phyloP scores from a whole-genome alignment of 2,329 filamentous ascomycete genomes.

The Colletotrichum gloeosporioides region DNA sequence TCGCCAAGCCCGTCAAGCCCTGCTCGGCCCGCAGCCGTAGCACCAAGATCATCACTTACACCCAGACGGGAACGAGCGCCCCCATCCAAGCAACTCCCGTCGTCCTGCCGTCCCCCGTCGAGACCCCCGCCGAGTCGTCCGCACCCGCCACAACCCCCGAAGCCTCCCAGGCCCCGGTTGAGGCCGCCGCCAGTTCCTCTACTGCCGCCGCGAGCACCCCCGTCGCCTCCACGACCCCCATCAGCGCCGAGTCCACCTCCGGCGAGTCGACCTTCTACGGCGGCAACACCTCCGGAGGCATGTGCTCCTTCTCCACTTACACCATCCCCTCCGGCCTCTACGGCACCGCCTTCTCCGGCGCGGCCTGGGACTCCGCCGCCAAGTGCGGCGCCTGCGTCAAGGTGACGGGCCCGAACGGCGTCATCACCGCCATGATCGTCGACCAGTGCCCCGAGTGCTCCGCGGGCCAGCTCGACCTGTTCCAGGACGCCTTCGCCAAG shows the following conservation, averaged over 20 bases:
- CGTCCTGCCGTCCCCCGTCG: background rate
- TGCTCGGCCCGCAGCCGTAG: background rate
- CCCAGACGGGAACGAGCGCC: background rate
- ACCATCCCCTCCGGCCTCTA: conserved; percentile 62
- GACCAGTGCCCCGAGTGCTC: conserved; percentile 50
- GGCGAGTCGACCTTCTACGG: conserved; percentile 59
- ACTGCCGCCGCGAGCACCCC: background rate
- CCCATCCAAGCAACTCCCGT: conserved; percentile 2
- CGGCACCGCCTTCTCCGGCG: conserved; percentile 66
- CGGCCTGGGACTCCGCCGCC: conserved; percentile 59
- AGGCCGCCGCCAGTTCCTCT: background rate
- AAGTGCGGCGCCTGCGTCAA: conserved; percentile 68
- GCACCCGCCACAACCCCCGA: background rate
- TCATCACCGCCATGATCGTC: conserved; percentile 68
- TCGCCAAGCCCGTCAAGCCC: conserved; percentile 17
- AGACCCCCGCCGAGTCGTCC: background rate
- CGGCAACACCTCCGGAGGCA: conserved; percentile 62
- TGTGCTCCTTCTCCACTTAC: conserved; percentile 69
- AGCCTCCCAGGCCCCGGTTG: background rate
- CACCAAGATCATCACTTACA: conserved; percentile 6
- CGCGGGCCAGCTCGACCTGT: conserved; percentile 48
- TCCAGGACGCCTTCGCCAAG: conserved; percentile 44
- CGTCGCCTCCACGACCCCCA: background rate
- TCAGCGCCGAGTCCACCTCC: background rate
- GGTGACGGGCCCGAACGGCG: conserved; percentile 62